phyloP scores from a whole-genome alignment of 371 early-diverging fungal genomes.

The Mortierella sp. region DNA sequence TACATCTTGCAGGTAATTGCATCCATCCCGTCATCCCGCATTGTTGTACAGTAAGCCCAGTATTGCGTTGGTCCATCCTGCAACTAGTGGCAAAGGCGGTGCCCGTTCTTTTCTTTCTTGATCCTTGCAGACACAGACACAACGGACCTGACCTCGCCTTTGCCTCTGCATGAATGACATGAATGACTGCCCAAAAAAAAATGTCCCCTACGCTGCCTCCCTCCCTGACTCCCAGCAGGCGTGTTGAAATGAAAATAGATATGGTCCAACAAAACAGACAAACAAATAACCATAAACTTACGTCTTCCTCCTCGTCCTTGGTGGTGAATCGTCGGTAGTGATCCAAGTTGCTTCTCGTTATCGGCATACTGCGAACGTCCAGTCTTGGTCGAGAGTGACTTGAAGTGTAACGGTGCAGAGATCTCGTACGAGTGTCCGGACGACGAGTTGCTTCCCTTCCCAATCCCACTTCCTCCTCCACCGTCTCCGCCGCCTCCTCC shows the following conservation, averaged over 20 bases:
- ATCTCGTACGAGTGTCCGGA: conserved; percentile 21
- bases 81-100: background rate
- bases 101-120: background rate
- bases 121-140: background rate
- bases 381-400: conserved; percentile 34
- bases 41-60: background rate
- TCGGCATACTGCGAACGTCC: conserved; percentile 28
- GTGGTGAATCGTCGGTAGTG: conserved; percentile 46
- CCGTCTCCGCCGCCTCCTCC: conserved; percentile 11
- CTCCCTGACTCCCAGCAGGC: background rate
- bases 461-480: conserved; percentile 10
- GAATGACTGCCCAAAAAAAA: background rate
- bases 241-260: background rate
- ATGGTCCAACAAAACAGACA: background rate
- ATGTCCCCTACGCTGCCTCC: background rate
- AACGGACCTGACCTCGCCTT: background rate
- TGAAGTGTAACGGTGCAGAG: conserved; percentile 20
- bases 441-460: conserved; percentile 5
- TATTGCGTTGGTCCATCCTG: background rate
- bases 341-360: conserved; percentile 37
- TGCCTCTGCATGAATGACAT: background rate
- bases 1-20: background rate
- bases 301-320: conserved; percentile 35
- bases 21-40: background rate
- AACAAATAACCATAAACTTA: conserved; percentile 19